These are phyloP conservation scores for Neonectria magnoliae DNA, from an alignment of 2,329 filamentous ascomycete species.

Conservation along the genomic window DNA sequence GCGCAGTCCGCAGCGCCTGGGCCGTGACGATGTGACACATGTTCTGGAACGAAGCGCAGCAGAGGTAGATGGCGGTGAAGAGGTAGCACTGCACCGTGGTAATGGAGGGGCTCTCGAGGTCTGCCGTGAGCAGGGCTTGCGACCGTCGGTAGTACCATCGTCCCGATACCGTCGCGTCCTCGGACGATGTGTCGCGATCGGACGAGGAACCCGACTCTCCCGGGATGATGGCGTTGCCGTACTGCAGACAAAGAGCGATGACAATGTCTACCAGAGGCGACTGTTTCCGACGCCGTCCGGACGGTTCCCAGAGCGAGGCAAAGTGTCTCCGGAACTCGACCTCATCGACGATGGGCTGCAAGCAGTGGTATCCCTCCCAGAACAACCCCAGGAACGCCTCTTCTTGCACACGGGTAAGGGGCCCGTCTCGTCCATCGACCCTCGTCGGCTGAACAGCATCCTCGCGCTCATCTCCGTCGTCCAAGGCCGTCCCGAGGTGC, in stretches of 20 bases:
- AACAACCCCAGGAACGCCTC: conserved; percentile 58
- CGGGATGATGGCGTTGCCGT: conserved; percentile 45
- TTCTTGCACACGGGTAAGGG: conserved; percentile 53
- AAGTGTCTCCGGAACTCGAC: conserved; percentile 56
- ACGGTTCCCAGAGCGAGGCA: conserved; percentile 50
- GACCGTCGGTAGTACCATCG: conserved; percentile 58
- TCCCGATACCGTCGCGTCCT: conserved; percentile 56
- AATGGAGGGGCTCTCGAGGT: conserved; percentile 59
- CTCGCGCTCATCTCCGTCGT: not conserved
- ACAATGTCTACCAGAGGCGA: conserved; percentile 64
- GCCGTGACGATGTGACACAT: conserved; percentile 55
- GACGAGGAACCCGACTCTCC: conserved; percentile 3
- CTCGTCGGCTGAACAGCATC: not conserved
- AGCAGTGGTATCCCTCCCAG: conserved; percentile 56
- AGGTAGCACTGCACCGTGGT: conserved; percentile 60
- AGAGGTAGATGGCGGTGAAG: conserved; percentile 57
- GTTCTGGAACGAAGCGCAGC: conserved; percentile 59
- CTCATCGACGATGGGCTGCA: conserved; percentile 55
- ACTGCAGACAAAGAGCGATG: conserved; percentile 62
- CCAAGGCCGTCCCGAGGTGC: not conserved
- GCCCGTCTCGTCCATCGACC: not conserved
- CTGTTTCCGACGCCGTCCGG: conserved; percentile 47
- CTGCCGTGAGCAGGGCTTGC: conserved; percentile 54
- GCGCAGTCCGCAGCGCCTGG: conserved; percentile 55
- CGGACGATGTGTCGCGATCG: not conserved